phyloP scores from a whole-genome alignment of 805 yeast genomes.

The Monosporozyma yasuniensis region DNA sequence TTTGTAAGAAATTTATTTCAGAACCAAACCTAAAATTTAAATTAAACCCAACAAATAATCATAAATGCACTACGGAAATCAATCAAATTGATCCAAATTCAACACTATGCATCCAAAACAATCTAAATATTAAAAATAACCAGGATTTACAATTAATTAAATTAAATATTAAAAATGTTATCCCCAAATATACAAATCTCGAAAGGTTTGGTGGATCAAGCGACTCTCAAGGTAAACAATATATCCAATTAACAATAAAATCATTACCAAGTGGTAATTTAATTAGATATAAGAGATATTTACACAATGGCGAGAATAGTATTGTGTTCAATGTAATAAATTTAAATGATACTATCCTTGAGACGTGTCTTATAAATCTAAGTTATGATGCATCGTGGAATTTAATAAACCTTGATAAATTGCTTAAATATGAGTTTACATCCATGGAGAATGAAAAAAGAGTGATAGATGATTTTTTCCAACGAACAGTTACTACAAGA shows the following conservation, averaged over 20 bases:
- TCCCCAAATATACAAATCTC: constrained; percentile 10
- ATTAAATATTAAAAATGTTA: constrained; percentile 12
- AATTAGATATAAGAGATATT: constrained; percentile 11
- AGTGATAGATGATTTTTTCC: background rate
- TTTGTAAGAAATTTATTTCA: background rate
- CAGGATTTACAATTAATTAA: constrained; percentile 4
- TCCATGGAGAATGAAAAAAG: constrained; percentile 2
- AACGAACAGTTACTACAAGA: background rate
- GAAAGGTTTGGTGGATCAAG: constrained; percentile 22
- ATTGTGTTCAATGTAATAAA: constrained; percentile 9
- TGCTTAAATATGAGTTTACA: constrained; percentile 14
- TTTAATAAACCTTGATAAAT: constrained; percentile 18
- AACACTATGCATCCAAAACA: background rate
- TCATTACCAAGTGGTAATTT: constrained; percentile 11
- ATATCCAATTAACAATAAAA: constrained; percentile 11
- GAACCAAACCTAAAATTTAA: background rate
- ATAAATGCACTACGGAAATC: background rate
- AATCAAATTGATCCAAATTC: background rate
- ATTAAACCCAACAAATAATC: background rate
- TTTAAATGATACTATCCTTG: constrained; percentile 7
- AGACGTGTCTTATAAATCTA: constrained; percentile 26
- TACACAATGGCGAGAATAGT: constrained; percentile 12
- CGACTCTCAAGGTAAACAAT: constrained; percentile 19
- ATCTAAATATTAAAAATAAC: background rate
- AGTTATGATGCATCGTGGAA: constrained; percentile 32